Evolutionary conservation across 1,284 basidiomycete species (phyloP), one percentile per base, ranked within the genome.

Genomic region (Omphalotus olearius): DNA sequence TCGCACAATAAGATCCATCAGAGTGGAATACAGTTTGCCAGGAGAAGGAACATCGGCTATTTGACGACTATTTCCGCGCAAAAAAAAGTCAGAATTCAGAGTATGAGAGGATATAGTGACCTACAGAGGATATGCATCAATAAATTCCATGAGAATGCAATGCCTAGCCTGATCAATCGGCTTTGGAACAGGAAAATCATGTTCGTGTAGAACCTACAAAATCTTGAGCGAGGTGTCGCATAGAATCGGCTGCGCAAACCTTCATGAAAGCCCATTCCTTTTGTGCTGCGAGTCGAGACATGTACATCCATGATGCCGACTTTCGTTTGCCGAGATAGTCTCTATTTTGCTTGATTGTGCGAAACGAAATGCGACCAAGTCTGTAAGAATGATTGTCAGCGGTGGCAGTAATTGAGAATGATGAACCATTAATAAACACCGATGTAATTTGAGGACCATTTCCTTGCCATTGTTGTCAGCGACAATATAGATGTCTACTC

Each of bases 241-340:
- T n/a, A n/a, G 45, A 39, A 50, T n/a, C 37, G 17, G 42, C 35
- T 42, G 20, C 42, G 16, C 64, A 62, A 33, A 91, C 93, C 79
- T 97, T 97, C 93, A 99, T 97, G 67, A 98, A 99, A 0, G 93
- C 92, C 78, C 87, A 99, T 67, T 99, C 96, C 67, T 98, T 98
- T 71, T 96, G 88, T 4, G 96, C 96, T 9, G 94, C 89, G 43
- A 99, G 71, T 25, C 96, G 83, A 49, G 93, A 96, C 92, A 99
- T 94, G 72, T 98, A 99, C 95, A 99, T 98, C 96, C 96, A 99
- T 26, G 92, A 96, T 0, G 95, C 95, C 33, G 89, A 93, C 70
- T 93, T 93, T 36, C 96, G 82, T 68, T 96, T 97, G 26, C 94
- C 93, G 59, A 99, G 76, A 68, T 99, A 99, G 67, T 99, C 97